These are phyloP conservation scores for Mycosphaerella sp. DNA, from an alignment of 2,329 filamentous ascomycete species.

Conservation along the genomic window DNA sequence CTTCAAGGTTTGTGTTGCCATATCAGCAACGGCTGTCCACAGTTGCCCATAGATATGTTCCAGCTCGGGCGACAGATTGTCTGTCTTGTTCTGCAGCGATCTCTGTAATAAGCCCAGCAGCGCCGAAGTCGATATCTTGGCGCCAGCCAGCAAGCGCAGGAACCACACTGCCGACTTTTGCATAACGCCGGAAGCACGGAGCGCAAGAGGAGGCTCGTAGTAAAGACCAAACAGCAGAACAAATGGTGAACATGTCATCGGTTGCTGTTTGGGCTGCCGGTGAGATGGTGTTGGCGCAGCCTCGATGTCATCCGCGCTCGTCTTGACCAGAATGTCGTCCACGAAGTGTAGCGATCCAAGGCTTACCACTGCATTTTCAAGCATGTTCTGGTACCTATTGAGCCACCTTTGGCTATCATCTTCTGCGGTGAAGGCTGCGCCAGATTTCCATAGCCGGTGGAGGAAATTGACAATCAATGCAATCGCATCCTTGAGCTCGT, in stretches of 20 bases:
- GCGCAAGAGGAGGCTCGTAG: slow-evolving; percentile 15
- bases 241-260: slow-evolving; percentile 53
- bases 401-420: slow-evolving; percentile 17
- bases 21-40: slow-evolving; percentile 18
- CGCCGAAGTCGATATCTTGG: slow-evolving; percentile 16
- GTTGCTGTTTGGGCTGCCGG: slow-evolving; percentile 47
- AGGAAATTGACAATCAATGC: slow-evolving; percentile 64
- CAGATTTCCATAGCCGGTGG: slow-evolving; percentile 57
- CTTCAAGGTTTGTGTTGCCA: slow-evolving; percentile 5
- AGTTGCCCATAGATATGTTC: slow-evolving; percentile 6
- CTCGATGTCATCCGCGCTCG: slow-evolving; percentile 55
- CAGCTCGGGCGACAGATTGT: not conserved
- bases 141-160: slow-evolving; percentile 14
- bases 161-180: slow-evolving; percentile 16
- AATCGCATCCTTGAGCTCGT: slow-evolving; percentile 74
- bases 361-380: slow-evolving; percentile 43
- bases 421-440: slow-evolving; percentile 2
- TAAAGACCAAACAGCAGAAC: slow-evolving; percentile 43
- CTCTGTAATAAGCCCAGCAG: slow-evolving; percentile 18
- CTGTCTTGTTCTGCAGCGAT: slow-evolving; percentile 8
- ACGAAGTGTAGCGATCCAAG: slow-evolving; percentile 47
- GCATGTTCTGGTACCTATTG: slow-evolving; percentile 18
- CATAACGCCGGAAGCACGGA: slow-evolving; percentile 8
- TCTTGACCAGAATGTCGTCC: slow-evolving; percentile 45
- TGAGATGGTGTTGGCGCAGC: slow-evolving; percentile 62